These are phyloP conservation scores for Streptanthus diversifolius DNA, from an alignment of 345 rosid species.

Conservation along the genomic window DNA sequence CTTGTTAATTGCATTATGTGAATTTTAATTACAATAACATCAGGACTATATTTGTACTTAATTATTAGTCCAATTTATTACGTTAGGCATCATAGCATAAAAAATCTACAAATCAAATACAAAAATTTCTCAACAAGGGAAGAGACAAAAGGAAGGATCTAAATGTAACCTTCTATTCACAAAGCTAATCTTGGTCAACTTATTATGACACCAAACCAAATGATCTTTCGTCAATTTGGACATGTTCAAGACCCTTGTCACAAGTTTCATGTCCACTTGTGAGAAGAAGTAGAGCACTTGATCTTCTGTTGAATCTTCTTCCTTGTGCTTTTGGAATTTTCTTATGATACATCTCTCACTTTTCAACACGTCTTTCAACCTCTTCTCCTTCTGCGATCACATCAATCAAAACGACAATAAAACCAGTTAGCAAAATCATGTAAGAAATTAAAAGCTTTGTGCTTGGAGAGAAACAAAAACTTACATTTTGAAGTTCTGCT, in stretches of 20 bases:
- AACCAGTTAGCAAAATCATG: not conserved
- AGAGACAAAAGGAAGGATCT: slow-evolving; percentile 70
- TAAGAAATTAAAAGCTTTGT: not conserved
- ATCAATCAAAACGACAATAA: not conserved
- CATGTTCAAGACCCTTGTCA: slow-evolving; percentile 81
- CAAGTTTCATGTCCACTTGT: slow-evolving; percentile 87
- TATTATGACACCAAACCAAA: slow-evolving; percentile 69
- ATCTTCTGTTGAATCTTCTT: slow-evolving; percentile 37
- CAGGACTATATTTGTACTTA: slow-evolving; percentile 1
- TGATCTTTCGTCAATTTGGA: slow-evolving; percentile 70
- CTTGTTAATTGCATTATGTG: too few species aligned
- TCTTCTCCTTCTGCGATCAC: slow-evolving; percentile 63
- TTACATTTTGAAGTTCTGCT: slow-evolving; percentile 64
- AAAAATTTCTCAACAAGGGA: slow-evolving; percentile 51
- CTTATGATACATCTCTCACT: slow-evolving; percentile 54
- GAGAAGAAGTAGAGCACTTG: slow-evolving; percentile 74
- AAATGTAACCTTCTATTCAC: slow-evolving; percentile 62
- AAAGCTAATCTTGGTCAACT: slow-evolving; percentile 60
- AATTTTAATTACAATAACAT: too few species aligned
- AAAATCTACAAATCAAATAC: slow-evolving; percentile 13
- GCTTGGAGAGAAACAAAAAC: not conserved
- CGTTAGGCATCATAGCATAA: not conserved
- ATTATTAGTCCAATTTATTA: not conserved
- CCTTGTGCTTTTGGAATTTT: slow-evolving; percentile 52
- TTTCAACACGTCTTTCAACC: slow-evolving; percentile 58